phyloP scores from a whole-genome alignment of 169 alveolate species.

The Babesia bovis region DNA sequence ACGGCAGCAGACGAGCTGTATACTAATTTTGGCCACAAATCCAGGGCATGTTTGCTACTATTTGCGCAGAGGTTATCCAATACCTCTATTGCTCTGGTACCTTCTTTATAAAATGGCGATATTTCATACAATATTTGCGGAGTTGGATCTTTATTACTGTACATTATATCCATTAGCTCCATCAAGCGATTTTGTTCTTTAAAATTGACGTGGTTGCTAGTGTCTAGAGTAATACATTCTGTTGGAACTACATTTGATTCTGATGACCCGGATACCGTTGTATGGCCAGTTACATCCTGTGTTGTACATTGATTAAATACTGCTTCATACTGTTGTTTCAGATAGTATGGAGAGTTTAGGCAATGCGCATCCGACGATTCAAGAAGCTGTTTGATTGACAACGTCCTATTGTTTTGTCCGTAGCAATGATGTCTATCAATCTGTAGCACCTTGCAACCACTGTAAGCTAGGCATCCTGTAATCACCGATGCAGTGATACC shows the following conservation, averaged over 20 bases:
- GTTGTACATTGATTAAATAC: background rate
- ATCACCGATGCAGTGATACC: conserved; percentile 43
- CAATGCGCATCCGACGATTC: conserved; percentile 13
- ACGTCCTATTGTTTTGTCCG: conserved; percentile 43
- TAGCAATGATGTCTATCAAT: conserved; percentile 30
- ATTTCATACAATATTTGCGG: conserved; percentile 6
- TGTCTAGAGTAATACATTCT: background rate
- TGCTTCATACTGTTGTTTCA: background rate
- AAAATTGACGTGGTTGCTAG: background rate
- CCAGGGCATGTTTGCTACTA: conserved; percentile 35
- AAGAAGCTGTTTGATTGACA: conserved; percentile 24
- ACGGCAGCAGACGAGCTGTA: conserved; percentile 31
- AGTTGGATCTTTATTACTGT: background rate
- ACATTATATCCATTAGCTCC: background rate
- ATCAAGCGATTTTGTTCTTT: background rate
- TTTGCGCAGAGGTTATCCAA: conserved; percentile 15
- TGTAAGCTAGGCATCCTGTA: conserved; percentile 36
- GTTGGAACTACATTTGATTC: background rate
- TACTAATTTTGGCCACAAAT: conserved; percentile 62
- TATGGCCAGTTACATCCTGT: too few species aligned
- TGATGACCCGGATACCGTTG: too few species aligned
- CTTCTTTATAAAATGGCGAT: conserved; percentile 10
- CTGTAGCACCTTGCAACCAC: conserved; percentile 40
- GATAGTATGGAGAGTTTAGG: background rate
- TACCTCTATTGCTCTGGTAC: background rate